Evolutionary conservation across 208 protist species (phyloP).

Genomic region (Acanthamoeba castellanii): DNA sequence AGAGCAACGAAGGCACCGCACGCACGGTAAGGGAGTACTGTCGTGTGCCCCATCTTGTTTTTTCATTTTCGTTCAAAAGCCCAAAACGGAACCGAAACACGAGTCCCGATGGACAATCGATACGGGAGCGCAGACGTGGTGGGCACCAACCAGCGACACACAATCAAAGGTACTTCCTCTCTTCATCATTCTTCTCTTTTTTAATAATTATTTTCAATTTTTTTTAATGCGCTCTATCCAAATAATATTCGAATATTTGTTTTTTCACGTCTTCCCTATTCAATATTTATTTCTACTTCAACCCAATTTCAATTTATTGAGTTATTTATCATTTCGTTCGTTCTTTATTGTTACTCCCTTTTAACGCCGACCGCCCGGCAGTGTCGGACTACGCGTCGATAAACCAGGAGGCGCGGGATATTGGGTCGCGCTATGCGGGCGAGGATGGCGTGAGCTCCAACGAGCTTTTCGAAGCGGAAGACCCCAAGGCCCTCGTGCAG

Average conservation of each 20-base stretch:
- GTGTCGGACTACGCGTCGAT: slow-evolving; percentile 36
- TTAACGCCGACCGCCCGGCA: not conserved
- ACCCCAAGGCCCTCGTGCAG: slow-evolving; percentile 1
- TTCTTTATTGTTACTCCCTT: not conserved
- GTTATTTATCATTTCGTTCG: not conserved
- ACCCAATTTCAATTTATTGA: not conserved
- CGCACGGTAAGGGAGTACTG: not conserved
- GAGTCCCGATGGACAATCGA: not conserved
- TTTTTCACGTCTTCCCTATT: too few relatives aligned
- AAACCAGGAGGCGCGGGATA: not conserved
- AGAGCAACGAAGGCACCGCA: not conserved
- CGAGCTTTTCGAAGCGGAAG: not conserved
- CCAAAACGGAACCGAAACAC: not conserved
- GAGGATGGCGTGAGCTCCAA: not conserved
- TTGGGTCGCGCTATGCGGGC: not conserved
- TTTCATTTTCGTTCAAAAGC: not conserved
- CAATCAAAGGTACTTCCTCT: not conserved
- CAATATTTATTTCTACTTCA: too few relatives aligned
- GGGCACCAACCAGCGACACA: not conserved
- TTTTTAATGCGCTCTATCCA: too few relatives aligned
- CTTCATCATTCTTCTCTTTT: not conserved
- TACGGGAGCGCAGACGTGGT: not conserved
- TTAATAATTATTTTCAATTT: too few relatives aligned
- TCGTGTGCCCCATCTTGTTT: not conserved
- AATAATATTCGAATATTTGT: too few relatives aligned